Evolutionary conservation across 352 stramenopile genomes (phyloP).

Genomic region (Blastocystis sp.): DNA sequence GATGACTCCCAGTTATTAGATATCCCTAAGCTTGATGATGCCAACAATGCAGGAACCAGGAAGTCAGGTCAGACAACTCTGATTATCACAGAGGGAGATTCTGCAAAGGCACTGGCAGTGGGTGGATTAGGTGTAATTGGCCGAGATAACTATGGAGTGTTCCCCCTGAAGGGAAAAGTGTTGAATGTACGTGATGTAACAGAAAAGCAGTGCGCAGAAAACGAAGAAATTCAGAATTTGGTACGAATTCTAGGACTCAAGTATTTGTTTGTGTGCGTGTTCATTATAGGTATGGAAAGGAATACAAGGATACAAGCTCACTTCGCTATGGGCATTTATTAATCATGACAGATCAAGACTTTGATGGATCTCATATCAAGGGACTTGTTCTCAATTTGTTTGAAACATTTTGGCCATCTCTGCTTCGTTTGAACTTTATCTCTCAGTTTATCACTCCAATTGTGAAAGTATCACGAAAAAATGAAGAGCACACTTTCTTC

Average conservation of each 20-base stretch:
- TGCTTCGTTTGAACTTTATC: conserved; percentile 82
- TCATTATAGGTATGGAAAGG: conserved; percentile 65
- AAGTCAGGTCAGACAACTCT: conserved; percentile 81
- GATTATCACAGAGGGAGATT: conserved; percentile 98
- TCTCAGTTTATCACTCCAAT: conserved; percentile 95
- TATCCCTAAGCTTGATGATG: conserved; percentile 94
- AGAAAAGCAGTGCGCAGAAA: conserved; percentile 87
- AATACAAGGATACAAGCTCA: conserved; percentile 63
- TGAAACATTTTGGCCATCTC: conserved; percentile 90
- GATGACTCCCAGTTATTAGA: conserved; percentile 71
- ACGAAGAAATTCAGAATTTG: conserved; percentile 92
- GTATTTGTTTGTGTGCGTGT: conserved; percentile 72
- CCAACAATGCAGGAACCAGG: conserved; percentile 85
- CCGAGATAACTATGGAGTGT: conserved; percentile 91
- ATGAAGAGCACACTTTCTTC: conserved; percentile 83
- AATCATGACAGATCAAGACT: conserved; percentile 99
- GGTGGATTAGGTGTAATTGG: conserved; percentile 88
- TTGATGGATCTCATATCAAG: conserved; percentile 96
- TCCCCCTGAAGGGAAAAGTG: conserved; percentile 91
- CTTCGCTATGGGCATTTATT: conserved; percentile 97
- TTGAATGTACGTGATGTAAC: conserved; percentile 98
- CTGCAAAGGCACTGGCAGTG: conserved; percentile 91
- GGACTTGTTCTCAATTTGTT: conserved; percentile 97
- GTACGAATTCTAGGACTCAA: conserved; percentile 92
- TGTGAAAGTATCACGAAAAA: conserved; percentile 86